Evolutionary conservation across 208 protist species (phyloP).

Genomic region (Strigomonas culicis): DNA sequence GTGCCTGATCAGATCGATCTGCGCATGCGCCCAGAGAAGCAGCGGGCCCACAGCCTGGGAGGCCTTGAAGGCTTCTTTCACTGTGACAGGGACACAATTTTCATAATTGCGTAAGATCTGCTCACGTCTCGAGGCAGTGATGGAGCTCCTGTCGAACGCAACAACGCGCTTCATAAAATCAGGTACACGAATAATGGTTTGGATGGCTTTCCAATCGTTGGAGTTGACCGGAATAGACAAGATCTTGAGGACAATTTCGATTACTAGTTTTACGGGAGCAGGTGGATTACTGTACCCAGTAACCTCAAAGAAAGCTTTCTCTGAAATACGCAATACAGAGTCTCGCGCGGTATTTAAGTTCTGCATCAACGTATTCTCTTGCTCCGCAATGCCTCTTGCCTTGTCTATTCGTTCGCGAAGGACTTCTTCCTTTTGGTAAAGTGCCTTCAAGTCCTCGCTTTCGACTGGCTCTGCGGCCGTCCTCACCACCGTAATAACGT

Average conservation of each 20-base stretch:
- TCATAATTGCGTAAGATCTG: neutral
- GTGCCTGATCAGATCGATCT: slow-evolving; percentile 4
- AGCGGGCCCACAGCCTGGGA: slow-evolving; percentile 3
- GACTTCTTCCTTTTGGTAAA: slow-evolving; percentile 1
- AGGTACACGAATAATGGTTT: neutral
- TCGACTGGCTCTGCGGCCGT: neutral
- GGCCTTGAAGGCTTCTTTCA: slow-evolving; percentile 3
- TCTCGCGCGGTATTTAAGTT: neutral
- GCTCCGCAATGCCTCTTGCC: neutral
- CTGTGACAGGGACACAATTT: neutral
- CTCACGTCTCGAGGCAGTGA: neutral
- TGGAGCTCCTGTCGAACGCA: slow-evolving; percentile 2
- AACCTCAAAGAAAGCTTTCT: neutral
- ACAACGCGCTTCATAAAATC: neutral
- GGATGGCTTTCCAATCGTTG: neutral
- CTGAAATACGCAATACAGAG: neutral
- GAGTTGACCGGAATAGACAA: neutral
- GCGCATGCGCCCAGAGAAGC: slow-evolving; percentile 1
- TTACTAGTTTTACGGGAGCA: neutral
- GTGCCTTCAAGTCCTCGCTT: neutral
- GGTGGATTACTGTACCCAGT: neutral
- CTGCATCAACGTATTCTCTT: neutral
- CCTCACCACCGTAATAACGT: neutral
- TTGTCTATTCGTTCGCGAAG: neutral
- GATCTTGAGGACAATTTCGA: slow-evolving; percentile 3